Percentiles rank a stretch among this genome's conserved stretches.
Evolutionary conservation across 495 filamentous ascomycete genomes (phyloP).

Genomic region (Talaromyces liani): DNA sequence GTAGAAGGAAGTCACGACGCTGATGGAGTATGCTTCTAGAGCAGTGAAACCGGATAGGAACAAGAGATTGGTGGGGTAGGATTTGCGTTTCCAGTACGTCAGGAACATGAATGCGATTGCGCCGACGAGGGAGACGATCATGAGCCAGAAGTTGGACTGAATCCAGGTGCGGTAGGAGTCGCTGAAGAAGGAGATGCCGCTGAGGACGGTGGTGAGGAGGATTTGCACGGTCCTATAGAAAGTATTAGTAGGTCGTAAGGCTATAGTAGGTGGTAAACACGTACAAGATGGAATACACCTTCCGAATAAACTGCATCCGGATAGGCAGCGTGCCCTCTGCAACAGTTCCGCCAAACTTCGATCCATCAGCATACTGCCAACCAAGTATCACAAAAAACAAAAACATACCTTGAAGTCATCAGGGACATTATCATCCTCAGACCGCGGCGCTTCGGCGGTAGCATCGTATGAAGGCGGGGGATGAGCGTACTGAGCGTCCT

Average conservation of each 20-base stretch:
- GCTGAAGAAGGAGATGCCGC: slow-evolving; percentile 79
- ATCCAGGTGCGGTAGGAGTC: slow-evolving; percentile 77
- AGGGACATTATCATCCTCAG: slow-evolving; percentile 83
- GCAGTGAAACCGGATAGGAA: slow-evolving; percentile 90
- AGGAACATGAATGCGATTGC: slow-evolving; percentile 74
- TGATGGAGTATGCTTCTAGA: slow-evolving; percentile 88
- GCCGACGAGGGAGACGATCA: slow-evolving; percentile 78
- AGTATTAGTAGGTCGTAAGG: slow-evolving; percentile 27
- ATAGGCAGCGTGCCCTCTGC: slow-evolving; percentile 91
- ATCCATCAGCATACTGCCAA: slow-evolving; percentile 12
- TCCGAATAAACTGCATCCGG: slow-evolving; percentile 95
- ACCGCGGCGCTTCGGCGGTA: slow-evolving; percentile 49
- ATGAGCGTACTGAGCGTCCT: slow-evolving; percentile 63
- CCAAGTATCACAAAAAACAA: not conserved
- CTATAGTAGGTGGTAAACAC: slow-evolving; percentile 13
- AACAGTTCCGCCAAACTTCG: slow-evolving; percentile 78
- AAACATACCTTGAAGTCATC: slow-evolving; percentile 87
- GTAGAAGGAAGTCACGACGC: slow-evolving; percentile 85
- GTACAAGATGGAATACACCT: slow-evolving; percentile 80
- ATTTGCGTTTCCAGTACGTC: slow-evolving; percentile 97
- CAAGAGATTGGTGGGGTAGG: slow-evolving; percentile 88
- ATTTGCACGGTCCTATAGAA: slow-evolving; percentile 72
- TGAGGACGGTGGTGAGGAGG: slow-evolving; percentile 71
- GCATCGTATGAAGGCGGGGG: slow-evolving; percentile 70
- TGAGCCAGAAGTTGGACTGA: slow-evolving; percentile 71